Conservation (phyloP, 768 basidiomycete genomes). For the Cantharellus anzutake region DNA sequence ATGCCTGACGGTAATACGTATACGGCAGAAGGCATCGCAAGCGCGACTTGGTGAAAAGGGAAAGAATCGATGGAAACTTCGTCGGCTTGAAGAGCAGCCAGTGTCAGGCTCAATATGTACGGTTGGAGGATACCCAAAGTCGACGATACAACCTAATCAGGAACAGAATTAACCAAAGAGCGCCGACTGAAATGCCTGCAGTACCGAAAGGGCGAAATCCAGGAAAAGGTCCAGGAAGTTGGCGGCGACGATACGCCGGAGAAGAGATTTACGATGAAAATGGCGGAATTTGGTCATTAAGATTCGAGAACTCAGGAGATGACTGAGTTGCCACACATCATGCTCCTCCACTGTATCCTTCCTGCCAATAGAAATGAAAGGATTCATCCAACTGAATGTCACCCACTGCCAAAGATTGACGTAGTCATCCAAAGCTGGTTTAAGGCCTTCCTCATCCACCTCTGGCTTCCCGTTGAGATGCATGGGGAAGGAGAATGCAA, state of each 20-base stretch:
- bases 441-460: neutral
- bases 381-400: slow-evolving; percentile 9
- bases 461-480: neutral
- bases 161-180: neutral
- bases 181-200: no score
- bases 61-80: neutral
- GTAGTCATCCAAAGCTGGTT: slow-evolving; percentile 8
- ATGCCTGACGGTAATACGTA: neutral
- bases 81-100: neutral
- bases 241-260: slow-evolving; percentile 7
- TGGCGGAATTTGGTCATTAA: slow-evolving; percentile 5
- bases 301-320: slow-evolving; percentile 8
- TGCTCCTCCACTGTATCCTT: slow-evolving; percentile 4
- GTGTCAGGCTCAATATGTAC: neutral
- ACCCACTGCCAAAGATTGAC: slow-evolving; percentile 7
- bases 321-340: slow-evolving; percentile 10
- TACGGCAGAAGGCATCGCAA: neutral
- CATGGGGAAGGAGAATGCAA: slow-evolving; percentile 3
- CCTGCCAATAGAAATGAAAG: slow-evolving; percentile 2
- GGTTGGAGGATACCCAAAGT: neutral
- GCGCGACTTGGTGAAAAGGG: neutral
- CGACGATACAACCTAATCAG: neutral
- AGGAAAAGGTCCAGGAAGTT: slow-evolving; percentile 8
- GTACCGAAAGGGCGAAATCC: slow-evolving; percentile 8
- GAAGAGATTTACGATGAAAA: slow-evolving; percentile 4